Evolutionary conservation across 257 asterid species (phyloP), one percentile per base, ranked within the genome.

Genomic region (Thymus mandschuricus): DNA sequence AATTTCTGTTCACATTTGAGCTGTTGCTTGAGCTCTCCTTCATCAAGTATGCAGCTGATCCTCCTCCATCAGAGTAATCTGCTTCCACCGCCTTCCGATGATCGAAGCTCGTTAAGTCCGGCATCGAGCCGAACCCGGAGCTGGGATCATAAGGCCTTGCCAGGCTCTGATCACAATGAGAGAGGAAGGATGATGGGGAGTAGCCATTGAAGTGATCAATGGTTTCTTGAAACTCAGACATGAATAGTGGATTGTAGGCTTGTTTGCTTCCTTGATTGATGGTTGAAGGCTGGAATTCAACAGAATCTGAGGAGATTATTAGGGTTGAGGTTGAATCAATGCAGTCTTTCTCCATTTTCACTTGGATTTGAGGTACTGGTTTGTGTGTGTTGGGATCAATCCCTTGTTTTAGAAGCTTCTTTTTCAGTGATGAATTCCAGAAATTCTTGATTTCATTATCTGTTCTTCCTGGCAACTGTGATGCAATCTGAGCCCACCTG

Each of bases 401-500:
- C 60, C 97, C 97, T 73, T 81, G 89, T 66, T 85, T 91, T 21
- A 78, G 67, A 46, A 90, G 79, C 85, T 84, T 92, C 88, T 86
- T 92, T 80, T 89, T 92, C 58, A 92, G 73, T 49, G 81, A 76
- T 9, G 98, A 89, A 73, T 92, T 89, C 96, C 98, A 92, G 8
- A 82, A 86, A 56, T 92, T 92, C 87, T 92, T 92, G 33, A 92
- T 88, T 82, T 92, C 98, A 21, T 92, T 92, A 44, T 92, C 96
- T 46, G 98, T 92, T 86, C 98, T 88, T 34, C 96, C 96, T 0
- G 92, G 98, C 27, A 92, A 69, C 11, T 88, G 90, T n/a, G 90
- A 69, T 48, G 98, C 96, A 49, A 92, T 89, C 74, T 90, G 92
- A 54, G 98, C 92, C 98, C 98, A 89, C 86, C 98, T 92, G 80